phyloP scores from a whole-genome alignment of 2,329 filamentous ascomycete species.

The Sporothrix dimorphospora region DNA sequence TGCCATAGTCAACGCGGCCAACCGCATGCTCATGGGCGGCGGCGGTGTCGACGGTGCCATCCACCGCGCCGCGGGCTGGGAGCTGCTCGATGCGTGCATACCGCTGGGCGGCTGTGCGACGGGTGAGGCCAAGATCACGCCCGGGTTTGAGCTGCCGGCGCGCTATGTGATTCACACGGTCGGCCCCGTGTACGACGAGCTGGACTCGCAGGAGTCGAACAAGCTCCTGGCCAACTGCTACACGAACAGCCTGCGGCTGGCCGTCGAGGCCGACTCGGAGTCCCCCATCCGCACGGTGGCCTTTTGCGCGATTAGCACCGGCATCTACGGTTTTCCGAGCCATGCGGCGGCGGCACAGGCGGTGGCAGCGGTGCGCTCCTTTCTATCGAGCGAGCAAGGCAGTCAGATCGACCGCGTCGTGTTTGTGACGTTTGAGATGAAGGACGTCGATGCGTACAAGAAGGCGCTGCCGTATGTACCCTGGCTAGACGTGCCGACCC shows the following conservation, averaged over 20 bases:
- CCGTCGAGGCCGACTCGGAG: slow-evolving; percentile 56
- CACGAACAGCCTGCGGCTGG: slow-evolving; percentile 69
- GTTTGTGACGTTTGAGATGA: slow-evolving; percentile 81
- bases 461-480: slow-evolving; percentile 68
- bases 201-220: slow-evolving; percentile 48
- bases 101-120: slow-evolving; percentile 72
- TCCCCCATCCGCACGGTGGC: slow-evolving; percentile 68
- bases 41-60: slow-evolving; percentile 92
- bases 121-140: slow-evolving; percentile 81
- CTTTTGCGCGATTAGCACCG: slow-evolving; percentile 85
- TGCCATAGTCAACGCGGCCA: slow-evolving; percentile 93
- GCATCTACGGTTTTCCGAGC: slow-evolving; percentile 85
- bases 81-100: slow-evolving; percentile 71
- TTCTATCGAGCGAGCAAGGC: slow-evolving; percentile 53
- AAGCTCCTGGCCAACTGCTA: slow-evolving; percentile 67
- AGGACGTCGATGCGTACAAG: slow-evolving; percentile 77
- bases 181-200: slow-evolving; percentile 71
- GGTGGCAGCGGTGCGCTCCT: slow-evolving; percentile 59
- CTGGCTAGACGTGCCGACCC: too few relatives aligned
- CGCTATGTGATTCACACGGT: slow-evolving; percentile 87
- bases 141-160: slow-evolving; percentile 74
- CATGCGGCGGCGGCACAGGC: slow-evolving; percentile 72
- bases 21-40: slow-evolving; percentile 75
- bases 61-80: slow-evolving; percentile 75
- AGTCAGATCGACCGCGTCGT: slow-evolving; percentile 70